Percentiles rank a stretch among this genome's conserved stretches.
These are phyloP conservation scores for Candida quercuum DNA, from an alignment of 805 yeast species.

Conservation along the genomic window DNA sequence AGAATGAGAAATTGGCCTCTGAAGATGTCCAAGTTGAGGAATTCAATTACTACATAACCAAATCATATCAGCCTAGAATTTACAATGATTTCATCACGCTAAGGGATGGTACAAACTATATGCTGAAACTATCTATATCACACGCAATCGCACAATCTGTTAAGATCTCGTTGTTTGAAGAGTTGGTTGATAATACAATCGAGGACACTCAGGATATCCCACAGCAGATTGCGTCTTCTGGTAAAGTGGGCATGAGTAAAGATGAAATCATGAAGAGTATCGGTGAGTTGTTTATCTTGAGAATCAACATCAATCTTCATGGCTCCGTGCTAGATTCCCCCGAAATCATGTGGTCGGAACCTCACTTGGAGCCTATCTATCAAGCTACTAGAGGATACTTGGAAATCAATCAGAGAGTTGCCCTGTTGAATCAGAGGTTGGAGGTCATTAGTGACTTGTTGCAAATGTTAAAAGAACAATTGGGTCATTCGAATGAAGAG, in stretches of 20 bases:
- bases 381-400: constrained; percentile 95
- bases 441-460: constrained; percentile 91
- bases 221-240: constrained; percentile 89
- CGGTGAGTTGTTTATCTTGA: constrained; percentile 87
- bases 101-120: constrained; percentile 82
- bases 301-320: constrained; percentile 77
- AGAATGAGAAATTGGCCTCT: constrained; percentile 81
- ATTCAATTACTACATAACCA: constrained; percentile 90
- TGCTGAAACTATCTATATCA: constrained; percentile 88
- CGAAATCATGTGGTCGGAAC: constrained; percentile 98
- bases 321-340: constrained; percentile 93
- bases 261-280: constrained; percentile 96
- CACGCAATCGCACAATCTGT: constrained; percentile 96
- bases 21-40: constrained; percentile 95
- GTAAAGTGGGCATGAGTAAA: constrained; percentile 91
- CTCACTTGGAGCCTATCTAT: constrained; percentile 94
- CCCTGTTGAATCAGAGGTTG: constrained; percentile 80
- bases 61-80: constrained; percentile 90
- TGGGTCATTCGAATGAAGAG: constrained; percentile 93
- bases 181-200: constrained; percentile 91
- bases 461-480: constrained; percentile 95
- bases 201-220: constrained; percentile 98
- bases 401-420: constrained; percentile 92
- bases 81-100: constrained; percentile 93
- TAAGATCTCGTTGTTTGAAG: constrained; percentile 92